Evolutionary conservation across 2,329 filamentous ascomycete genomes (phyloP).

Genomic region (Cephalotrichum gorgonifer): DNA sequence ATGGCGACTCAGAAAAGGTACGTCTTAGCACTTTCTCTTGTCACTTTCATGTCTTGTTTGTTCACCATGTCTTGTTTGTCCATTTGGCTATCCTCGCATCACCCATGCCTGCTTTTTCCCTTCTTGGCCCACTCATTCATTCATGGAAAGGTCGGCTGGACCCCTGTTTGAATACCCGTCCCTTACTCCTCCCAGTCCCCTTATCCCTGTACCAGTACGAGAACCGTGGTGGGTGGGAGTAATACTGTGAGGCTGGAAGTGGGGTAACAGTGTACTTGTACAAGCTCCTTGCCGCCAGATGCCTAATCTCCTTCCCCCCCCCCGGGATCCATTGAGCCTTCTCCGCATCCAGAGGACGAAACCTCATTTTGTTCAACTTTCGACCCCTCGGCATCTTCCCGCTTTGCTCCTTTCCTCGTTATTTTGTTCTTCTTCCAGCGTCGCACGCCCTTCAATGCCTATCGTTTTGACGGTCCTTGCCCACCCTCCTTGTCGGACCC

Average conservation of each 20-base stretch:
- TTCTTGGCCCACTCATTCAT: too few species aligned
- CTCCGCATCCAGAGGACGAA: not conserved
- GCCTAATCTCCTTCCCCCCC: not conserved
- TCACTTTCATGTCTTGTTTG: too few species aligned
- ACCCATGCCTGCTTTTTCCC: too few species aligned
- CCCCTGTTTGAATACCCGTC: too few species aligned
- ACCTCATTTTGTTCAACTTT: not conserved
- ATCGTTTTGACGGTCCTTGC: not conserved
- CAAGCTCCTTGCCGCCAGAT: constrained; percentile 1
- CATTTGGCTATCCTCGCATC: too few species aligned
- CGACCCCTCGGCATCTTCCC: not conserved
- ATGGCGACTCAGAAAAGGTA: not conserved
- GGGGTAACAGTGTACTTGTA: constrained; percentile 8
- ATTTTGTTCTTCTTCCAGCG: not conserved
- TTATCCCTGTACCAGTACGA: not conserved
- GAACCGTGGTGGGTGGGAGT: not conserved
- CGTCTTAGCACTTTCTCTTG: too few species aligned
- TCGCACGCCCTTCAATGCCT: not conserved
- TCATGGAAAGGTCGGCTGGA: too few species aligned
- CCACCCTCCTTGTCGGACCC: not conserved
- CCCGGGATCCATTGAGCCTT: not conserved
- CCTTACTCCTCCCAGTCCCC: not conserved
- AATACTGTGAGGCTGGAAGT: constrained; percentile 13
- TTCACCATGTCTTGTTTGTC: too few species aligned
- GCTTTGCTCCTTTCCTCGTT: too few species aligned